Evolutionary conservation across 495 filamentous ascomycete species (phyloP), one percentile per base, ranked within the genome.

Genomic region (Chaetomium tenue): DNA sequence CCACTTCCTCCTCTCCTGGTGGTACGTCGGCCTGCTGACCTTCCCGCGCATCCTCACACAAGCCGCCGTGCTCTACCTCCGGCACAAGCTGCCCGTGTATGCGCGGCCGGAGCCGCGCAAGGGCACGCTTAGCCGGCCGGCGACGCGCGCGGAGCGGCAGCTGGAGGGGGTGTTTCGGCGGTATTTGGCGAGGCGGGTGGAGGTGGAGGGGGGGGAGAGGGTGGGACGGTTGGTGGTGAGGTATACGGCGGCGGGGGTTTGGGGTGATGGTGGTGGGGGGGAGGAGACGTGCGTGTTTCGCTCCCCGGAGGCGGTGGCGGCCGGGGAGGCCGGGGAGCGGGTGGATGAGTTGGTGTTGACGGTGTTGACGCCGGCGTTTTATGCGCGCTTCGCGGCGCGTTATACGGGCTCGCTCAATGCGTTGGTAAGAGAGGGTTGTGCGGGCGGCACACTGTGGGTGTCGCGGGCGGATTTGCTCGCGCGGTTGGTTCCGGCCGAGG

Each of bases 1-100:
- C 20, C 70, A 42, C 37, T 88, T 89, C 66, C 67, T 89, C 9
- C 53, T 71, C 15, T 66, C 71, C 15, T 89, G 87, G 83, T 83
- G 81, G 75, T 89, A 85, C 86, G 82, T 86, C 20, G 83, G 86
- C 5, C 76, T 90, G 16, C 74, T 82, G 8, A 88, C 87, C 0
- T 84, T 86, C 61, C 86, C 86, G 7, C 75, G 87, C 37, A 89
- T 88, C 48, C 68, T 86, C 9, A 78, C 75, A 63, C 77, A 89
- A 74, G 87, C 87, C 5, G 72, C 59, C 1, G 74, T 71, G 30
- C 75, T 89, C 12, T 87, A 83, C 65, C 83, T 86, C 65, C 51
- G 61, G 12, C 75, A 77, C 58, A 81, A 77, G 47, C 72, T 89
- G 20, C 81, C 83, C 51, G 81, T 88, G 8, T 88, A 82, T 79